Evolutionary conservation across 2,329 filamentous ascomycete species (phyloP).

Genomic region (Phoma herbarum): DNA sequence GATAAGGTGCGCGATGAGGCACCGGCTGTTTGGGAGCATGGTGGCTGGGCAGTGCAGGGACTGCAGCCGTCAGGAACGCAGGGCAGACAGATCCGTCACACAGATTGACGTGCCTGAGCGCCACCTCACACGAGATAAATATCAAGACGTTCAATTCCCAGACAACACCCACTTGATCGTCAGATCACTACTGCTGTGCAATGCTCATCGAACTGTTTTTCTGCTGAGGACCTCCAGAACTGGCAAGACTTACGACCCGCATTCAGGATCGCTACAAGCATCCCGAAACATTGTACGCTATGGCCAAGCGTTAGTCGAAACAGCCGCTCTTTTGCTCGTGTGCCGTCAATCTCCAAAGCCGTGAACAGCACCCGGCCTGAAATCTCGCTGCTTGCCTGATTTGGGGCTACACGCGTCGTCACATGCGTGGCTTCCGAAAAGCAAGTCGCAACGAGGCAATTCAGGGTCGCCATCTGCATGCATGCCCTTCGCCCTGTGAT

Average conservation of each 20-base stretch:
- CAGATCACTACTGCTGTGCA: slow-evolving; percentile 16
- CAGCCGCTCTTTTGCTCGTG: slow-evolving; percentile 20
- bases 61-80: slow-evolving; percentile 23
- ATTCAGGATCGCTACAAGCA: slow-evolving; percentile 20
- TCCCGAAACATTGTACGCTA: slow-evolving; percentile 17
- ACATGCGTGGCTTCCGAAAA: slow-evolving; percentile 11
- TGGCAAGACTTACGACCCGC: slow-evolving; percentile 17
- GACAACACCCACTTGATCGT: slow-evolving; percentile 12
- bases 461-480: background rate
- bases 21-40: slow-evolving; percentile 23
- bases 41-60: slow-evolving; percentile 20
- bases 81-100: slow-evolving; percentile 21
- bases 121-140: slow-evolving; percentile 20
- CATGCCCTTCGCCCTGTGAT: background rate
- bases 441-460: background rate
- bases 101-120: slow-evolving; percentile 13
- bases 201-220: slow-evolving; percentile 2
- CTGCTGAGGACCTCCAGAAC: slow-evolving; percentile 4
- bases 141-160: slow-evolving; percentile 20
- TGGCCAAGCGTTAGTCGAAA: slow-evolving; percentile 21
- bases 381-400: slow-evolving; percentile 14
- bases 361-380: slow-evolving; percentile 1
- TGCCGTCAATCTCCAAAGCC: slow-evolving; percentile 20
- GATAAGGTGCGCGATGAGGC: slow-evolving; percentile 16
- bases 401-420: slow-evolving; percentile 2